phyloP scores from a whole-genome alignment of 805 yeast genomes.

The Yamadazyma scolyti region DNA sequence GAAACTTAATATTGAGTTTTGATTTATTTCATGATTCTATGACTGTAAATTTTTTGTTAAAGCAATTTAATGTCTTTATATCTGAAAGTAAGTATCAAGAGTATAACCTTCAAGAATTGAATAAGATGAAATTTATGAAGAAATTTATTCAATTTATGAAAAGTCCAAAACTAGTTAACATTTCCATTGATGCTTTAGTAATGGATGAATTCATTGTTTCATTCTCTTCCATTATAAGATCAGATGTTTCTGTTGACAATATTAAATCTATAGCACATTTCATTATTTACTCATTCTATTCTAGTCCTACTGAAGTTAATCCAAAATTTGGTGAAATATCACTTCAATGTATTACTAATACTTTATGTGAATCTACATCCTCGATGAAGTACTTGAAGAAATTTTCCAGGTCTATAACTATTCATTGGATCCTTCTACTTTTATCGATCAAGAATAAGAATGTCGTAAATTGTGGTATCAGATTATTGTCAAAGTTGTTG shows the following conservation, averaged over 20 bases:
- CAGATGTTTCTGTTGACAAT: slow-evolving; percentile 51
- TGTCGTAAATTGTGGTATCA: slow-evolving; percentile 36
- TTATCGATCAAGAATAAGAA: slow-evolving; percentile 34
- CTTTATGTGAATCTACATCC: slow-evolving; percentile 36
- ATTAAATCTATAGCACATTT: slow-evolving; percentile 46
- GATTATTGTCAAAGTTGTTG: slow-evolving; percentile 50
- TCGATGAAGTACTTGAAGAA: slow-evolving; percentile 38
- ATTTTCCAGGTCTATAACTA: slow-evolving; percentile 51
- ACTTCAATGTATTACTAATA: slow-evolving; percentile 31
- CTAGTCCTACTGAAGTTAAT: slow-evolving; percentile 25
- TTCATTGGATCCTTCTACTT: slow-evolving; percentile 62
- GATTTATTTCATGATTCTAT: slow-evolving; percentile 65
- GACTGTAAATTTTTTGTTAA: slow-evolving; percentile 49
- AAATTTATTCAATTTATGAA: slow-evolving; percentile 51
- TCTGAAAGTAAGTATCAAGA: slow-evolving; percentile 48
- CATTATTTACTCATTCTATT: slow-evolving; percentile 49
- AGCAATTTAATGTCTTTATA: slow-evolving; percentile 56
- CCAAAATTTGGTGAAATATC: slow-evolving; percentile 32
- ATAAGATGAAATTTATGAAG: slow-evolving; percentile 47
- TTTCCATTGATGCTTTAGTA: slow-evolving; percentile 1
- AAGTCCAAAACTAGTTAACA: slow-evolving; percentile 14
- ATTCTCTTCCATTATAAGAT: slow-evolving; percentile 18
- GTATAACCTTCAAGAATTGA: slow-evolving; percentile 51
- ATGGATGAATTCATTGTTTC: slow-evolving; percentile 17
- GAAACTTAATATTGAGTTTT: slow-evolving; percentile 45